Evolutionary conservation across 148 eudicot genomes (phyloP).

Genomic region (Heliosperma pusillum): DNA sequence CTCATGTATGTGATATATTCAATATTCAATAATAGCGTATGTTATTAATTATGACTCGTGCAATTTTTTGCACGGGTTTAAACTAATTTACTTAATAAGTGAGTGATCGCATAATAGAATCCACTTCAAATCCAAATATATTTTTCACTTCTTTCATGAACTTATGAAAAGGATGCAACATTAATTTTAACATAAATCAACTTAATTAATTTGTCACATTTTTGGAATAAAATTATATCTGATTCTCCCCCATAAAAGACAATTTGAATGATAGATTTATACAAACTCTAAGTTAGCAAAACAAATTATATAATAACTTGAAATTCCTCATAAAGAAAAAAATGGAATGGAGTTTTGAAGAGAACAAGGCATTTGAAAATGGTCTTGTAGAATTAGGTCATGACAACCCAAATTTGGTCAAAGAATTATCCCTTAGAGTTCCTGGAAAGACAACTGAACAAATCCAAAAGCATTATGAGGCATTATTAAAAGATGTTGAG

Average conservation of each 20-base stretch:
- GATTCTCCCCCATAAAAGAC: not conserved
- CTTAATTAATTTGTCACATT: not conserved
- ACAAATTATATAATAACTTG: not conserved
- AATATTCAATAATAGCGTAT: too few relatives aligned
- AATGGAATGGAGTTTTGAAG: conserved; percentile 19
- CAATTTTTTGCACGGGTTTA: too few relatives aligned
- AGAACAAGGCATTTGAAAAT: conserved; percentile 28
- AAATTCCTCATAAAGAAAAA: not conserved
- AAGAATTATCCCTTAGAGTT: conserved; percentile 14
- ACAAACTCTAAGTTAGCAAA: not conserved
- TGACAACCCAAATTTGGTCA: conserved; percentile 13
- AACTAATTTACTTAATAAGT: too few relatives aligned
- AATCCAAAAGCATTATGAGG: conserved; percentile 15
- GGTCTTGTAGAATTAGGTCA: conserved; percentile 18
- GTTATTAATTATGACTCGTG: too few relatives aligned
- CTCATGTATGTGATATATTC: too few relatives aligned
- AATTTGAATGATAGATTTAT: not conserved
- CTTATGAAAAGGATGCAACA: not conserved
- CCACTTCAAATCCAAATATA: too few relatives aligned
- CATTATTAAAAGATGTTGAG: conserved; percentile 5
- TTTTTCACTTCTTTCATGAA: too few relatives aligned
- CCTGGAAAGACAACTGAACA: conserved; percentile 20
- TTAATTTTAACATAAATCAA: not conserved
- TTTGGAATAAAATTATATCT: not conserved
- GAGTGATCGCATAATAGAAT: too few relatives aligned